Evolutionary conservation across 2,329 filamentous ascomycete genomes (phyloP), one percentile per base, ranked within the genome.

Genomic region (Penicillium expansum): DNA sequence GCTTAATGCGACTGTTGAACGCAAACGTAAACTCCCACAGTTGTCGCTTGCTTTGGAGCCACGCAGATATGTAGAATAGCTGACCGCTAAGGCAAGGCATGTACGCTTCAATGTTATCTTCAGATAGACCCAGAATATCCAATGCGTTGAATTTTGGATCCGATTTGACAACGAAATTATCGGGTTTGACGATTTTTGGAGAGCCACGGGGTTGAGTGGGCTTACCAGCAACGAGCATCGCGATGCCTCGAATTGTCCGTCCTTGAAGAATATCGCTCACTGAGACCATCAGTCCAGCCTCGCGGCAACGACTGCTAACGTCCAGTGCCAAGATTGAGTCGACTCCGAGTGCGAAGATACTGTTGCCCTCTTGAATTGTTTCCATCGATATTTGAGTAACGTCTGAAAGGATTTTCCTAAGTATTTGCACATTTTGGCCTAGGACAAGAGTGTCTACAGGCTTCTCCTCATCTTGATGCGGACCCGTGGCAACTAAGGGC

Each of bases 1-100:
- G 33, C 35, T 30, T 48, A 14, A 37, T 35, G n/a, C 24, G 24
- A 24, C 39, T 51, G 2, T 2, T 47, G 13, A 58, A 45, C 16
- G 52, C 27, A 18, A 58, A 58, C 5, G 56, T 51, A 10, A 58
- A 58, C 35, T 58, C 56, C 56, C 56, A 58, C 29, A 58, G 56
- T 41, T 50, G 32, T 16, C 47, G 38, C 22, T 49, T 24, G n/a
- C 52, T 56, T 16, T 35, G 32, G 13, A 58, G 41, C 56, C 56
- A 58, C 5, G 39, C 32, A 32, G 56, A 50, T 29, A 58, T 41
- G 10, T 58, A 58, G 29, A 58, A 58, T 4, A 33, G 14, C 39
- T 58, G 51, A 5, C 51, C 51, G 27, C 51, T 54, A 20, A 54
- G 42, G 18, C 42, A 39, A 32, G 51, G 24, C 22, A 54, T 30